Base-by-base conservation (phyloP, 352 stramenopile genomes). In the Phytophthora hibernalis region DNA sequence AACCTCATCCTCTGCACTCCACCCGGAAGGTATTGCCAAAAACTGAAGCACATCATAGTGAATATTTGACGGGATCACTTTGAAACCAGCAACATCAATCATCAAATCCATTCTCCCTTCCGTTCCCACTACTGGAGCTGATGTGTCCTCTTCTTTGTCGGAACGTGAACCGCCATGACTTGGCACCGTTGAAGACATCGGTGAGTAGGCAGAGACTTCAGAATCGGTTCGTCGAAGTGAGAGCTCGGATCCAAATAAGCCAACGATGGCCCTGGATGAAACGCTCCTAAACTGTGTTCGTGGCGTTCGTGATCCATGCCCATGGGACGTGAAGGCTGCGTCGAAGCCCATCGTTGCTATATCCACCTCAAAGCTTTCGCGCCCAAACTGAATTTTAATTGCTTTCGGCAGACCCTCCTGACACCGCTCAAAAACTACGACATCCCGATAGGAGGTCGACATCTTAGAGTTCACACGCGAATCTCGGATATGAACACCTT, bases 61-160 rank as follows among this genome's bases (percentile, higher is more conserved):
- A 30, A 95, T 93, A 59, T 92, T 95, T 3, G 84, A 93, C 33
- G 87, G 83, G 21, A 92, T 93, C 6, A 95, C 74, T 35, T 85
- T 88, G 33, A 95, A 93, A 13, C 84, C 84, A 18, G 87, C 74
- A 24, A 95, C 55, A 66, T 94, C 86, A 43, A 94, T 54, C 18
- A 82, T 78, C 20, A 95, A 35, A 45, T 95, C 81, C 45, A 90
- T 91, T 38, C 74, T 77, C 61, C 51, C 70, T 61, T 86, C 79
- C 18, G 49, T 70, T 37, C 65, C 65, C 16, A 68, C 10, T 13
- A 66, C 42, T n/a, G 54, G 13, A 9, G 62, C 13, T 12, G 43
- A 13, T 8, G 71, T 54, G 15, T 73, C 57, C 10, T 72, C 65
- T 16, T 33, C 56, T 61, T 52, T 73, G 10, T 62, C 61, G 13